Base-by-base conservation (phyloP, 768 basidiomycete genomes). In the Auricularia sp. region DNA sequence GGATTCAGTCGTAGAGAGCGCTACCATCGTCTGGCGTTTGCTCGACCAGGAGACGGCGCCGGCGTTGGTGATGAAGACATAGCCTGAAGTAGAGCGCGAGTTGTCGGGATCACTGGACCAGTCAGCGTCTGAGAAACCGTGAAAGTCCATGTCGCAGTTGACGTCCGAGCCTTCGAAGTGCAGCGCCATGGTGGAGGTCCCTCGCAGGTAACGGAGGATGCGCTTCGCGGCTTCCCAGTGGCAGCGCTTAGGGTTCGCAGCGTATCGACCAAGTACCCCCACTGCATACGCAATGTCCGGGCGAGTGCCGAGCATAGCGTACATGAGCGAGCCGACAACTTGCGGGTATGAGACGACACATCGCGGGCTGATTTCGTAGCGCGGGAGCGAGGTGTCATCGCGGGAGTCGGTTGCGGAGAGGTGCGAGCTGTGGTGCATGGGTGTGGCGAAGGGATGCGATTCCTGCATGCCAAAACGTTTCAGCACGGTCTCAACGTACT, bases 1-100 rank as follows among this genome's bases (percentile, higher is more conserved):
- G 0, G 69, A 62, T 61, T 73, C 71, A 0, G 69, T 68, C 0
- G 68, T 66, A 1, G 71, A 72, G 2, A 63, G 37, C 0, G 74
- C 67, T n/a, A 69, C 65, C 10, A 64, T 63, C 0, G 65, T 10
- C 65, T 75, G 74, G 18, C 62, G 54, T 36, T 65, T 65, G 5
- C 66, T 67, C 0, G 24, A 33, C 73, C 73, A 74, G 16, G 37
- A 56, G 16, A 73, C 63, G 8, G 63, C 47, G 3, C 63, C 65
- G 4, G 66, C 67, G 29, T 34, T 66, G 36, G 67, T 62, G n/a
- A 63, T 56, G 37, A 54, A 54, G 21, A 37, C 35, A 36, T 51
- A 67, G 14, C 67, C 67, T 2, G 61, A 18, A 1, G 35, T 51
- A 4, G 67, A 67, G 24, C 56, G 36, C 24, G 24, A 13, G 29